Evolutionary conservation across 768 basidiomycete genomes (phyloP).

Genomic region (Tricholoma bakamatsutake): DNA sequence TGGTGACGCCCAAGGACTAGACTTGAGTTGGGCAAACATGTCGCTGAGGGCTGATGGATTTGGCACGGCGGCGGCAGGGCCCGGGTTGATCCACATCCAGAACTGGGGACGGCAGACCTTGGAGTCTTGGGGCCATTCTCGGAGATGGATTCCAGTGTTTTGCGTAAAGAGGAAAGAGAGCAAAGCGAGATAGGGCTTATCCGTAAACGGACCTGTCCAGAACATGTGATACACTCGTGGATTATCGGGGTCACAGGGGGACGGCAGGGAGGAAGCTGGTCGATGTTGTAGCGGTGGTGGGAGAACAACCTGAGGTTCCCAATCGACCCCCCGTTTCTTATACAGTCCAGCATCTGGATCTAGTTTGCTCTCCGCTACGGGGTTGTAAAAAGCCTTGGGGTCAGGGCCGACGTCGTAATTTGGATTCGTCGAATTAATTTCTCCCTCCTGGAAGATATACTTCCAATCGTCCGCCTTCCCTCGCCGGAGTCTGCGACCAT

Average conservation of each 20-base stretch:
- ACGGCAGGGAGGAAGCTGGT: constrained; percentile 33
- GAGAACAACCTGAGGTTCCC: constrained; percentile 52
- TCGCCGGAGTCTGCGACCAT: constrained; percentile 63
- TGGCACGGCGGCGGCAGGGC: constrained; percentile 79
- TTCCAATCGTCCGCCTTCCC: constrained; percentile 72
- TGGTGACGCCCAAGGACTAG: constrained; percentile 87
- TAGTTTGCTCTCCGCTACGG: constrained; percentile 18
- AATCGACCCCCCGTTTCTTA: constrained; percentile 51
- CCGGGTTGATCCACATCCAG: constrained; percentile 96
- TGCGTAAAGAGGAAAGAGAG: constrained; percentile 92
- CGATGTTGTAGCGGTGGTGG: constrained; percentile 39
- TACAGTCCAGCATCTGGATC: constrained; percentile 51
- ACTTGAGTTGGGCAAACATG: constrained; percentile 75
- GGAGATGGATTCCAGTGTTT: constrained; percentile 74
- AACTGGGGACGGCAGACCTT: constrained; percentile 80
- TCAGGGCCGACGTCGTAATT: constrained; percentile 14
- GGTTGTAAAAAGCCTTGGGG: constrained; percentile 17
- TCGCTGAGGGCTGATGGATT: constrained; percentile 73
- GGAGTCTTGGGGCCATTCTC: constrained; percentile 33
- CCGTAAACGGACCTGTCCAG: constrained; percentile 95
- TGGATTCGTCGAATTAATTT: constrained; percentile 24
- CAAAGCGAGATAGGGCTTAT: constrained; percentile 92
- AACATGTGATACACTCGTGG: constrained; percentile 91
- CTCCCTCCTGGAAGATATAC: constrained; percentile 69
- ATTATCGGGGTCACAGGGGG: constrained; percentile 67